These are phyloP conservation scores for Coemansia sp. DNA, from an alignment of 371 early-diverging fungal genomes.

Conservation along the genomic window DNA sequence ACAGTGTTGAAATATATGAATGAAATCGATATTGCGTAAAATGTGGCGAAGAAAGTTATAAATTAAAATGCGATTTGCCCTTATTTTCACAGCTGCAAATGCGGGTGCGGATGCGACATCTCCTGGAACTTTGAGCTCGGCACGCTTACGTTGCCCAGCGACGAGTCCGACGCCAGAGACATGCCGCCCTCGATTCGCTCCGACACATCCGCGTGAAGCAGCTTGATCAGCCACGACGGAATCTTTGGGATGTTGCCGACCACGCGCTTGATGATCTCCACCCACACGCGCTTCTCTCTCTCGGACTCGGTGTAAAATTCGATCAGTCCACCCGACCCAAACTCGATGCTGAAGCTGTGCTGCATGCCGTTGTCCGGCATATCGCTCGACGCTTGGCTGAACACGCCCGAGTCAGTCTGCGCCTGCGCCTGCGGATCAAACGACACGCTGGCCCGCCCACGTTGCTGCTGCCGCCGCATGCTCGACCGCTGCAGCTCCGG, in stretches of 20 bases:
- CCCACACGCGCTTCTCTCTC: slow-evolving; percentile 49
- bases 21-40: not conserved
- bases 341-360: slow-evolving; percentile 51
- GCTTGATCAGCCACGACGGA: slow-evolving; percentile 53
- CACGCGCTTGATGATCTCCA: slow-evolving; percentile 38
- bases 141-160: slow-evolving; percentile 18
- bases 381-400: slow-evolving; percentile 21
- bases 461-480: slow-evolving; percentile 14
- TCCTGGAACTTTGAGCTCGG: slow-evolving; percentile 44
- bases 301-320: slow-evolving; percentile 53
- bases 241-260: slow-evolving; percentile 52
- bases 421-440: not conserved
- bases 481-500: slow-evolving; percentile 30
- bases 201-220: slow-evolving; percentile 50
- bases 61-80: not conserved
- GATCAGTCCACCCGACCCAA: slow-evolving; percentile 43
- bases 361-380: slow-evolving; percentile 40
- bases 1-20: not conserved
- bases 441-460: not conserved
- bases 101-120: slow-evolving; percentile 27
- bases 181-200: slow-evolving; percentile 29
- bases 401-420: slow-evolving; percentile 34
- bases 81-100: not conserved
- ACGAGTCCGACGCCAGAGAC: slow-evolving; percentile 21
- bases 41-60: not conserved